These are phyloP conservation scores for Lasiosphaeris hirsuta DNA, from an alignment of 495 filamentous ascomycete species.

Conservation along the genomic window DNA sequence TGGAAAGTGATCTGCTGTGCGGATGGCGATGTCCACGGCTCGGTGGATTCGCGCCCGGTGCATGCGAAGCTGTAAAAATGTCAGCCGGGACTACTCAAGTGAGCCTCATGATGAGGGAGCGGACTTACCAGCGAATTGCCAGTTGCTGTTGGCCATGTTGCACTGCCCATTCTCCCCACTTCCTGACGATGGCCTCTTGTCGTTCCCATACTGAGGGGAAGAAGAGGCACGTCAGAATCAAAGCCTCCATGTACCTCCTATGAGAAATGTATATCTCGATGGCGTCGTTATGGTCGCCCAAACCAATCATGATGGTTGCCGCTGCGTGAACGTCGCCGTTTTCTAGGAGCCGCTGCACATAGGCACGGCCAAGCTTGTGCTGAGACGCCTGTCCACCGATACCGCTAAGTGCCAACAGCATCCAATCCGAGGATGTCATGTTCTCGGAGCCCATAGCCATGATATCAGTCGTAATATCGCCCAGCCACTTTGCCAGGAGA, in stretches of 20 bases:
- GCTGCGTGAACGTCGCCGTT: constrained; percentile 89
- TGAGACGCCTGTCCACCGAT: constrained; percentile 78
- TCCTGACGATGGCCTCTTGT: constrained; percentile 78
- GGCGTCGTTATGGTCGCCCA: constrained; percentile 91
- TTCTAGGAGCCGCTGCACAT: constrained; percentile 86
- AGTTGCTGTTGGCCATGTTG: constrained; percentile 82
- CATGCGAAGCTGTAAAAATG: constrained; percentile 62
- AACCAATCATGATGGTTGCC: constrained; percentile 82
- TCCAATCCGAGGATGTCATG: constrained; percentile 90
- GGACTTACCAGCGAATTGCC: constrained; percentile 74
- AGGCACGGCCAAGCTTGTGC: constrained; percentile 86
- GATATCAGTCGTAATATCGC: constrained; percentile 75
- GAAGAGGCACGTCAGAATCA: constrained; percentile 72
- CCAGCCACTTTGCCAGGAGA: constrained; percentile 86
- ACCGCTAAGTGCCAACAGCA: constrained; percentile 87
- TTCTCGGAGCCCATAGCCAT: constrained; percentile 77
- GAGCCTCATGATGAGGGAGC: too few species aligned
- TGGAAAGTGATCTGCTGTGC: constrained; percentile 65
- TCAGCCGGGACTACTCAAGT: constrained; percentile 9
- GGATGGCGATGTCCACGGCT: constrained; percentile 81
- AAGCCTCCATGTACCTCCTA: constrained; percentile 85
- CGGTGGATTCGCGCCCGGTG: constrained; percentile 66
- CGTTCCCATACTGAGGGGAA: constrained; percentile 83
- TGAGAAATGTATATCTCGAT: constrained; percentile 95
- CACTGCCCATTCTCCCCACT: constrained; percentile 93